Evolutionary conservation across 345 rosid genomes (phyloP).

Genomic region (Clarkia xantiana): DNA sequence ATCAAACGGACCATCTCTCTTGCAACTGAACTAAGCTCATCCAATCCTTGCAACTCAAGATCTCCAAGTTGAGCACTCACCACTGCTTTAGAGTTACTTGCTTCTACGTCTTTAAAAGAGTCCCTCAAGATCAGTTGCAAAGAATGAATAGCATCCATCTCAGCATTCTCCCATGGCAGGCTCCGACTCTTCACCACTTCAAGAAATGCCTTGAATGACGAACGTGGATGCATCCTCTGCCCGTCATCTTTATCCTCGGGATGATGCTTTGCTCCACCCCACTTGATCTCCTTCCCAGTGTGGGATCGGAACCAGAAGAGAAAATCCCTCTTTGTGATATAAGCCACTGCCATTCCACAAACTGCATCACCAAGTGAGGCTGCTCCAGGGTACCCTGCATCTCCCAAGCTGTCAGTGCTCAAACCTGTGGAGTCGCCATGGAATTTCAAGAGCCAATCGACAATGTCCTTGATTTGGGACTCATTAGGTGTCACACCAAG

Average conservation of each 20-base stretch:
- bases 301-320: constrained; percentile 98
- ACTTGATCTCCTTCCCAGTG: constrained; percentile 86
- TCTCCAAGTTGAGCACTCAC: constrained; percentile 34
- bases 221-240: constrained; percentile 93
- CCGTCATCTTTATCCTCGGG: constrained; percentile 96
- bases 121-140: constrained; percentile 90
- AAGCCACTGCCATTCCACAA: constrained; percentile 98
- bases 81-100: constrained; percentile 56
- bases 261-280: constrained; percentile 99
- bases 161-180: constrained; percentile 89
- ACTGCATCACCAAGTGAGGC: constrained; percentile 85
- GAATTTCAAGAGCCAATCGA: constrained; percentile 71
- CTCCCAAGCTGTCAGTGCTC: constrained; percentile 87
- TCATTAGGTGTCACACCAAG: constrained; percentile 82
- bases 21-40: constrained; percentile 91
- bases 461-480: constrained; percentile 65
- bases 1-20: constrained; percentile 99
- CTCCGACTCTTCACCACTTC: constrained; percentile 97
- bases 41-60: constrained; percentile 60
- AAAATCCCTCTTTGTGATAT: constrained; percentile 64
- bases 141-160: constrained; percentile 99
- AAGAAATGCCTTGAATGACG: constrained; percentile 90
- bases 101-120: constrained; percentile 66
- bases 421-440: constrained; percentile 92
- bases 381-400: constrained; percentile 84